phyloP scores from a whole-genome alignment of 768 basidiomycete species.

The Dacryopinax spathularia region DNA sequence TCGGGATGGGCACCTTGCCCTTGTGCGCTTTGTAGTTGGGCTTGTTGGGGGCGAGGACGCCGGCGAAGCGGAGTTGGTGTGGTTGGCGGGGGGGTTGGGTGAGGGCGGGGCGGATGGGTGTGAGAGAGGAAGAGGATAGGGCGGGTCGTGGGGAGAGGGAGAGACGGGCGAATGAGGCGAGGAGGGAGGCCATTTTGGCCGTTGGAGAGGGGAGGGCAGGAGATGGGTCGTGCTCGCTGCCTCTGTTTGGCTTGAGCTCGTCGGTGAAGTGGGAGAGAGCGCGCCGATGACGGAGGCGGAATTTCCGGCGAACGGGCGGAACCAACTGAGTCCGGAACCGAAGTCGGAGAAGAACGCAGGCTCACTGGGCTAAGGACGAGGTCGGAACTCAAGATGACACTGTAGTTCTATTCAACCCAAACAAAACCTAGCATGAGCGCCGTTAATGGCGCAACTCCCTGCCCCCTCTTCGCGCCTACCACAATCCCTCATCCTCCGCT shows the following conservation, averaged over 20 bases:
- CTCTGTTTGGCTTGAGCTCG: too few relatives aligned
- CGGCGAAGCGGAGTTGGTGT: conserved; percentile 12
- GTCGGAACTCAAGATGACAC: too few relatives aligned
- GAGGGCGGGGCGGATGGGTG: conserved; percentile 4
- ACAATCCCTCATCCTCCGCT: not conserved
- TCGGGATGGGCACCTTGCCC: conserved; percentile 70
- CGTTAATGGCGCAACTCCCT: too few relatives aligned
- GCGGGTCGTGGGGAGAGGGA: conserved; percentile 34
- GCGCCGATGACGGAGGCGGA: not conserved
- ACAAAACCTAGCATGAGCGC: too few relatives aligned
- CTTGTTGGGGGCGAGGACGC: conserved; percentile 54
- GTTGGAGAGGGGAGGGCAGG: not conserved
- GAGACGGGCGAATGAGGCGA: not conserved
- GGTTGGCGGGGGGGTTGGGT: conserved; percentile 33
- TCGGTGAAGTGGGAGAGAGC: not conserved
- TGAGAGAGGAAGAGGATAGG: conserved; percentile 11
- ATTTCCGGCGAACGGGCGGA: not conserved
- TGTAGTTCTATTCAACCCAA: too few relatives aligned
- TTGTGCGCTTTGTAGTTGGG: conserved; percentile 86
- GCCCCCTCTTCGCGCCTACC: not conserved
- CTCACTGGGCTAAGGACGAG: too few relatives aligned
- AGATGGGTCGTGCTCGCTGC: not conserved
- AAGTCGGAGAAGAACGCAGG: not conserved
- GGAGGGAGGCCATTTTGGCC: not conserved
- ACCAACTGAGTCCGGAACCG: not conserved